A percentile compares a stretch with the other conserved stretches of the same genome.
Evolutionary conservation across 768 basidiomycete genomes (phyloP).

Genomic region (Boletus vermiculosoides): DNA sequence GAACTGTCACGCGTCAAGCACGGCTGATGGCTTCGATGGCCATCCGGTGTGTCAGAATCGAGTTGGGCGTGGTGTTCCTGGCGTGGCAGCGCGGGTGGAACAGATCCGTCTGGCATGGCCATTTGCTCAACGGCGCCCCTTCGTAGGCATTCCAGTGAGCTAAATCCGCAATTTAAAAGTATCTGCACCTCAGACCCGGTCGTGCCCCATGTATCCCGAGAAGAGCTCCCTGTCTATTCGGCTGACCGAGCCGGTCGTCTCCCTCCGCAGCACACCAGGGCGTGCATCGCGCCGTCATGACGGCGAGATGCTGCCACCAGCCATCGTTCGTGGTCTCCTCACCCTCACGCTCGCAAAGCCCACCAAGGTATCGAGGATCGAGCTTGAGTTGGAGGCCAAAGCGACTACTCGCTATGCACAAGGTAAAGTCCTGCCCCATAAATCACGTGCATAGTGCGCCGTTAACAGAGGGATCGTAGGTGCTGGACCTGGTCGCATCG

Average conservation of each 20-base stretch:
- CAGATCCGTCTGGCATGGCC: conserved; percentile 2
- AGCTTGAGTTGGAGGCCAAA: conserved; percentile 73
- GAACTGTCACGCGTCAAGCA: background rate
- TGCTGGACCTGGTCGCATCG: conserved; percentile 69
- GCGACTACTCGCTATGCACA: conserved; percentile 80
- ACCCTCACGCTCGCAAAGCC: conserved; percentile 69
- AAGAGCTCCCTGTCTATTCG: conserved; percentile 53
- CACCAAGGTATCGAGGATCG: conserved; percentile 82
- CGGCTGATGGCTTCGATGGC: background rate
- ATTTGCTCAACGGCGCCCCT: background rate
- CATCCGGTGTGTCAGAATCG: background rate
- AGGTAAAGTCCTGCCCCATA: conserved; percentile 47
- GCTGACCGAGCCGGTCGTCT: conserved; percentile 73
- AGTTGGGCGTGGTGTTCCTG: background rate
- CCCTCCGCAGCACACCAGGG: conserved; percentile 50
- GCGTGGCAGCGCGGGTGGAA: conserved; percentile 6
- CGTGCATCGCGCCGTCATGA: conserved; percentile 24
- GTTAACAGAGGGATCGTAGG: conserved; percentile 30
- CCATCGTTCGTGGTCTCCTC: conserved; percentile 64
- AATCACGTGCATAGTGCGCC: background rate
- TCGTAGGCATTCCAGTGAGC: background rate
- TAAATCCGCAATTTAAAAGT: conserved; percentile 1
- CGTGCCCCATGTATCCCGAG: conserved; percentile 13
- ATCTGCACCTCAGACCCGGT: background rate
- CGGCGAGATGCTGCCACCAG: conserved; percentile 48